Evolutionary conservation across 495 filamentous ascomycete species (phyloP), one percentile per base, ranked within the genome.

Genomic region (Lepidopterella palustris): DNA sequence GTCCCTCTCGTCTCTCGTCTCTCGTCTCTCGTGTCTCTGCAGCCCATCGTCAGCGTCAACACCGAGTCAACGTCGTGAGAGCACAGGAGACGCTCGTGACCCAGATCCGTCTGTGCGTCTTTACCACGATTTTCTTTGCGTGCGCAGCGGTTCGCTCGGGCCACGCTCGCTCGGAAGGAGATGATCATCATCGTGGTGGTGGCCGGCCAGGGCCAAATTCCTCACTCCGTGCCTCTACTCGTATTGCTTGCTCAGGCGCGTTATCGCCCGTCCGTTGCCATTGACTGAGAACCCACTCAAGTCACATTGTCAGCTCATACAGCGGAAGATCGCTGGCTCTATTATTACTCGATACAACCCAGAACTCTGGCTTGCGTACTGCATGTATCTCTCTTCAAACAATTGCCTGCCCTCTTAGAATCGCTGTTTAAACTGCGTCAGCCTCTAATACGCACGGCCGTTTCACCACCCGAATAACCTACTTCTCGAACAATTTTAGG

Each of bases 81-180:
- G 31, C 31, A 15, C 6, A 6, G 6, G 31, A 35, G 15, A 15
- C 6, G 31, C 31, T 35, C 31, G 31, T 35, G 31, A 35, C 31
- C 31, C 52, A 62, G 59, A 62, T 62, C 63, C 59, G 63, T 66
- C 63, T 52, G 63, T 66, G 63, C 63, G 31, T 31, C 35, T 13
- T 29, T 60, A 4, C 50, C 62, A 61, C 62, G 58, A 60, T 64
- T 35, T 40, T 21, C 10, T 53, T 61, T 40, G n/a, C 24, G 28
- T 9, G 29, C n/a, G 13, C 39, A 25, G 59, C 62, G 53, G 52
- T 29, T 48, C 45, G 58, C 53, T 52, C 25, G 58, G 62, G 57
- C 56, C 58, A 51, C 56, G 29, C 51, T 31, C 28, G 35, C 21
- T 45, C 32, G 60, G 25, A 26, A 20, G 62, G 21, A 24, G 62